A percentile compares a stretch with the other conserved stretches of the same genome.
Conservation (phyloP, 805 yeast species). For the Lipomyces spencermartinsiae region DNA sequence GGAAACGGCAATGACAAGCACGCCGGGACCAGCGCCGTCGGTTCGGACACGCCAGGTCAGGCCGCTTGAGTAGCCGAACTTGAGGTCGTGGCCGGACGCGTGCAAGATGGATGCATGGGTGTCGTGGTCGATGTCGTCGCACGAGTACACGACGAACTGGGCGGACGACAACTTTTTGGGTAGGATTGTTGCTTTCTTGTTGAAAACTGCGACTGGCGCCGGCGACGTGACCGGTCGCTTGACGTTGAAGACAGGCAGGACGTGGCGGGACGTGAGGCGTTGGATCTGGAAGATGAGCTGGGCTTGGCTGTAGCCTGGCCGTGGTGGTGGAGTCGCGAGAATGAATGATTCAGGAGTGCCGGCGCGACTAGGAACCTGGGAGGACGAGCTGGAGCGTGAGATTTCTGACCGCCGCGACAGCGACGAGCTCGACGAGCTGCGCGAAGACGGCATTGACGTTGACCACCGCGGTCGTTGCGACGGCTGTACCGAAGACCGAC, state of each 20-base stretch:
- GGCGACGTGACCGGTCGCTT: not conserved
- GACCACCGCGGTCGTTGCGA: not conserved
- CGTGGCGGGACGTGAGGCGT: constrained; percentile 12
- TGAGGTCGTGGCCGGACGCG: constrained; percentile 5
- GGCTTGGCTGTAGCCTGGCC: constrained; percentile 10
- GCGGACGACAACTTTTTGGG: constrained; percentile 70
- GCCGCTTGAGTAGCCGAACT: constrained; percentile 4
- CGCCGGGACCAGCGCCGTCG: not conserved
- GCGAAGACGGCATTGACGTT: constrained; percentile 5
- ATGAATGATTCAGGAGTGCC: constrained; percentile 12
- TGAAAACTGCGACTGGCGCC: not conserved
- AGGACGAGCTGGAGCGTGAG: constrained; percentile 2
- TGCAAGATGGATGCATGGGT: constrained; percentile 2
- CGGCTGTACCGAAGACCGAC: not conserved
- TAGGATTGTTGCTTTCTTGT: constrained; percentile 50
- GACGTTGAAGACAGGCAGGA: constrained; percentile 21
- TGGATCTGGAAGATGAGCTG: constrained; percentile 27
- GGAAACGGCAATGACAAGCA: constrained; percentile 3
- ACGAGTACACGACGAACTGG: constrained; percentile 52
- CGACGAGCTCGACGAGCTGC: constrained; percentile 8
- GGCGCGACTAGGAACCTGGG: not conserved
- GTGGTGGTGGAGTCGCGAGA: constrained; percentile 30
- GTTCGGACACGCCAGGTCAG: constrained; percentile 5
- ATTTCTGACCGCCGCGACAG: not conserved
- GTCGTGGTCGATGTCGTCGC: constrained; percentile 11